These are phyloP conservation scores for Trichosporon asahii DNA, from an alignment of 1,284 basidiomycete genomes.

Conservation along the genomic window DNA sequence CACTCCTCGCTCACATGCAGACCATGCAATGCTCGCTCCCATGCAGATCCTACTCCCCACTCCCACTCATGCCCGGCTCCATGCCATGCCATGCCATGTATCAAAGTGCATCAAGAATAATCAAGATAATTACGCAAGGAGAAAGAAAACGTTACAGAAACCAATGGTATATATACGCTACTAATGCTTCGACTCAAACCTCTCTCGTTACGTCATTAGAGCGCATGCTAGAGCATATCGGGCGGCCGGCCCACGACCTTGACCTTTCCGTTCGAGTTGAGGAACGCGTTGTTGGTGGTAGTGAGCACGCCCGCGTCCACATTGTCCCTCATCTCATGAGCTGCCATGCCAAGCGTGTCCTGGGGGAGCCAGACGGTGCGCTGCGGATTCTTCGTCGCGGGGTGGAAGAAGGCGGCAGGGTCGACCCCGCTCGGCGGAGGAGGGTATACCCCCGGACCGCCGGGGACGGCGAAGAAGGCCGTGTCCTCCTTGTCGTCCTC, in stretches of 20 bases:
- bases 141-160: too few relatives aligned
- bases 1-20: too few relatives aligned
- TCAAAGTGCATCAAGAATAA: too few relatives aligned
- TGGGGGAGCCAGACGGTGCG: slow-evolving; percentile 74
- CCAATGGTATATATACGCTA: too few relatives aligned
- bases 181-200: too few relatives aligned
- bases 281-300: slow-evolving; percentile 60
- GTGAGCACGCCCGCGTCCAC: slow-evolving; percentile 60
- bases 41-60: too few relatives aligned
- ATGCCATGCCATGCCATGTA: too few relatives aligned
- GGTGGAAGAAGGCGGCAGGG: slow-evolving; percentile 66
- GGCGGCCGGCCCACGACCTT: slow-evolving; percentile 11
- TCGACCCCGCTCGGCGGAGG: slow-evolving; percentile 30
- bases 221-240: not conserved
- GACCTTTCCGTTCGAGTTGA: slow-evolving; percentile 44
- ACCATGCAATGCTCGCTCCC: too few relatives aligned
- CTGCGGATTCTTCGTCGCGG: slow-evolving; percentile 70
- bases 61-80: too few relatives aligned
- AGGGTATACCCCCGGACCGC: slow-evolving; percentile 40
- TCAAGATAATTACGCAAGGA: too few relatives aligned
- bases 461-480: slow-evolving; percentile 44
- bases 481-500: slow-evolving; percentile 18
- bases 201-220: not conserved
- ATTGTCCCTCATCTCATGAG: slow-evolving; percentile 63
- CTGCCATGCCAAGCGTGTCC: slow-evolving; percentile 65